Evolutionary conservation across 768 basidiomycete genomes (phyloP).

Genomic region (Termitomyces sp.): DNA sequence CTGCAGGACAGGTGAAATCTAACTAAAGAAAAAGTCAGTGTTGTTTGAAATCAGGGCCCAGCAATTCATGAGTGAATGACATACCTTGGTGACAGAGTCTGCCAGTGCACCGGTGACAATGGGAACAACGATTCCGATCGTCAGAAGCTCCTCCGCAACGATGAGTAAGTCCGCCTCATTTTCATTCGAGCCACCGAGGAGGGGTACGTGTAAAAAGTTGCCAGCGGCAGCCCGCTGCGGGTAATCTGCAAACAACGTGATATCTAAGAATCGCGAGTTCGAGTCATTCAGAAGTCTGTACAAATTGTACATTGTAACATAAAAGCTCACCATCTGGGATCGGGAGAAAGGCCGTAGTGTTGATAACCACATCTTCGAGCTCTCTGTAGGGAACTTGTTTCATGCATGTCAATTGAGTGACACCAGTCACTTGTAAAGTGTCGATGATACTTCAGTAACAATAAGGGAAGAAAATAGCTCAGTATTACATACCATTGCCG

Average conservation of each 20-base stretch:
- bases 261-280: constrained; percentile 10
- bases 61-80: background rate
- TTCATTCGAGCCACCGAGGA: background rate
- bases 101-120: background rate
- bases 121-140: background rate
- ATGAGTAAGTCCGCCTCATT: background rate
- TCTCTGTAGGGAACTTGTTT: constrained; percentile 20
- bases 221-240: constrained; percentile 9
- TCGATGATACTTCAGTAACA: background rate
- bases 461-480: background rate
- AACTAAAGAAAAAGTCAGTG: constrained; percentile 1
- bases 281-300: background rate
- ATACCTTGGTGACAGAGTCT: background rate
- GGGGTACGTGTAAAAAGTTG: constrained; percentile 13
- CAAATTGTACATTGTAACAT: no score
- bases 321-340: constrained; percentile 25
- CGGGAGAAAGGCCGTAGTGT: constrained; percentile 19
- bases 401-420: constrained; percentile 29
- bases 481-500: constrained; percentile 23
- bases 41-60: background rate
- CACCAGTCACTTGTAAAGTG: constrained; percentile 12
- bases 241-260: constrained; percentile 26
- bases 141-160: background rate
- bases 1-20: constrained; percentile 10
- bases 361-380: constrained; percentile 24